Percentiles rank a stretch among this genome's conserved stretches.
Evolutionary conservation across 2,329 filamentous ascomycete genomes (phyloP).

Genomic region (Coniochaeta sp.): DNA sequence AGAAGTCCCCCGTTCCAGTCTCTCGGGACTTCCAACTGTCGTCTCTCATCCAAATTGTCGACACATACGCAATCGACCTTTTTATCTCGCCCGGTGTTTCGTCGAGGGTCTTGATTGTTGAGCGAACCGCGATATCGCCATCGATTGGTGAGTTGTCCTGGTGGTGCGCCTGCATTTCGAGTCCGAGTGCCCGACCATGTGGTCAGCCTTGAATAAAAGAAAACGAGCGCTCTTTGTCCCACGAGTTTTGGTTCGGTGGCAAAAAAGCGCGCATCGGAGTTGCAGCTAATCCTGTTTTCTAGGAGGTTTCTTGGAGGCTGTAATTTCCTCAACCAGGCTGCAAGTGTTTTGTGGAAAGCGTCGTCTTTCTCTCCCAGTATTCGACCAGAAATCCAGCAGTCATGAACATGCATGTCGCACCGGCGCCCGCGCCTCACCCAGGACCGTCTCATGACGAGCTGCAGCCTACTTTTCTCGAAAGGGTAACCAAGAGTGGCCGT

Average conservation of each 20-base stretch:
- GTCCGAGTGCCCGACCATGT: neutral
- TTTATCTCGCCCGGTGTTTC: neutral
- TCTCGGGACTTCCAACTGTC: neutral
- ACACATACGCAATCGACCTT: neutral
- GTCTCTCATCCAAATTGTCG: neutral
- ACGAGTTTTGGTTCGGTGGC: neutral
- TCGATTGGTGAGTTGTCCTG: neutral
- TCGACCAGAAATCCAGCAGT: neutral
- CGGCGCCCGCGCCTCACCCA: neutral
- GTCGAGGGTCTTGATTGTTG: neutral
- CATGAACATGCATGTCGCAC: conserved; percentile 2
- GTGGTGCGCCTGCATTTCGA: neutral
- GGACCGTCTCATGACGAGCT: conserved; percentile 10
- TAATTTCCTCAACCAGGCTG: neutral
- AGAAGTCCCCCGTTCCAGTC: neutral
- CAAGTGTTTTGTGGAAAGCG: neutral
- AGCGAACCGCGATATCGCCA: neutral
- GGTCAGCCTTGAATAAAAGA: neutral
- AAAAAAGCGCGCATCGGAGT: neutral
- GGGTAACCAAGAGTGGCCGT: conserved; percentile 64
- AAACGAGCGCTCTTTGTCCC: neutral
- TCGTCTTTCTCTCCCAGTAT: neutral
- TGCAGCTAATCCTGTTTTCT: neutral
- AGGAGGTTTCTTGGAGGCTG: neutral
- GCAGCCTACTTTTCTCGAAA: conserved; percentile 8